Conservation (phyloP, 2,329 filamentous ascomycete genomes). For the Catunica adiposa region DNA sequence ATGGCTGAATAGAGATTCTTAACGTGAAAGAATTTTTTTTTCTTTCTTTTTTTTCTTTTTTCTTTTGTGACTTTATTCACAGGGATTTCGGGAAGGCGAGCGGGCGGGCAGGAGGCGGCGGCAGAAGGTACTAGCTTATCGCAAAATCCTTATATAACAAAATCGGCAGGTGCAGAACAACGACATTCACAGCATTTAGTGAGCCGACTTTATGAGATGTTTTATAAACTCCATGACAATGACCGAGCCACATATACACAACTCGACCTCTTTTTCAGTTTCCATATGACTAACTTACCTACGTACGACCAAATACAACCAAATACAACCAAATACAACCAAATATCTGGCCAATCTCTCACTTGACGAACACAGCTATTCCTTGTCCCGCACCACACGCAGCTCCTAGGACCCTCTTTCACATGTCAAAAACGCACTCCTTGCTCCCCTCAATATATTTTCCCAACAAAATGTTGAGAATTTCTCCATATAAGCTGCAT, state of each 20-base stretch:
- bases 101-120: too few species aligned
- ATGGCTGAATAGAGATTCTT: too few species aligned
- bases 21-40: background rate
- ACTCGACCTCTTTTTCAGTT: too few species aligned
- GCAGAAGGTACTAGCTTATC: background rate
- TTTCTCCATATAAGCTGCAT: conserved; percentile 1
- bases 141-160: background rate
- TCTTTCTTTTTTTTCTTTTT: background rate
- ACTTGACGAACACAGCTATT: too few species aligned
- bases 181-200: background rate
- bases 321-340: too few species aligned
- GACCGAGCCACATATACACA: too few species aligned
- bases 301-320: too few species aligned
- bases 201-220: background rate
- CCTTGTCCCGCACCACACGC: too few species aligned
- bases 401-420: conserved; percentile 1
- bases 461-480: conserved; percentile 6
- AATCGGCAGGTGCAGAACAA: background rate
- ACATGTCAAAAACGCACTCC: conserved; percentile 8
- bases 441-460: background rate
- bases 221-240: background rate
- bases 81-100: background rate
- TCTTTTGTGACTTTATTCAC: background rate
- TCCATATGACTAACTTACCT: too few species aligned
- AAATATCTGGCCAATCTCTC: too few species aligned